Base-by-base conservation (phyloP, 2,329 filamentous ascomycete genomes). In the Malbranchea cinnamomea region DNA sequence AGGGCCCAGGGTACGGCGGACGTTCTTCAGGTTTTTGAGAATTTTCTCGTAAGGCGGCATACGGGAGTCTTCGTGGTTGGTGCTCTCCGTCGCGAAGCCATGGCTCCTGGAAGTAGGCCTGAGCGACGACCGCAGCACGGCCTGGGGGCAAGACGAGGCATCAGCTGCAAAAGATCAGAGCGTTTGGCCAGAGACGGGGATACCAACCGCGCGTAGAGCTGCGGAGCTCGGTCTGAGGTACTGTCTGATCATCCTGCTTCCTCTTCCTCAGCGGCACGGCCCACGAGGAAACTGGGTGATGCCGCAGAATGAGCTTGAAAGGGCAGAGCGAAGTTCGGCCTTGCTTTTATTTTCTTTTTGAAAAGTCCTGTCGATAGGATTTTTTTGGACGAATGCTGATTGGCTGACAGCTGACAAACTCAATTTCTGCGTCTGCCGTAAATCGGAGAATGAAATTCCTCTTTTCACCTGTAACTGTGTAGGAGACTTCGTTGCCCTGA, bases 11-110 rank as follows among this genome's bases (percentile, higher is more conserved):
- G 92, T 71, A 31, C 70, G 68, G 31, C 73, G 67, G 18, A 93
- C 85, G 49, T 83, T 66, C 39, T 71, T 65, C 39, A 93, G 77
- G 44, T 77, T 80, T 47, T 68, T 68, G 50, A 85, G 68, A 30
- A 93, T 78, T 56, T 77, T 84, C 44, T 77, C 67, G 58, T 94
- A 94, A 16, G 81, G 81, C 26, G 83, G 80, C 41, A 70, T 74
- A 40, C 74, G 70, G 16, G 68, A 30, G 18, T 26, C 11, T 17
- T 11, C 21, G 10, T 16, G 6, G 24, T 8, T 26, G 12, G 32
- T 30, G n/a, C 34, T 31, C 26, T 31, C 24, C 8, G 39, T 39
- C 18, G 39, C 35, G 25, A 39, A 31, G n/a, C 33, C 33, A 30
- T 35, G 38, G 28, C 21, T 23, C 24, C 21, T 23, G 15, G 32